phyloP scores from a whole-genome alignment of 2,329 filamentous ascomycete species.

The Ceratocystis alfenasii region DNA sequence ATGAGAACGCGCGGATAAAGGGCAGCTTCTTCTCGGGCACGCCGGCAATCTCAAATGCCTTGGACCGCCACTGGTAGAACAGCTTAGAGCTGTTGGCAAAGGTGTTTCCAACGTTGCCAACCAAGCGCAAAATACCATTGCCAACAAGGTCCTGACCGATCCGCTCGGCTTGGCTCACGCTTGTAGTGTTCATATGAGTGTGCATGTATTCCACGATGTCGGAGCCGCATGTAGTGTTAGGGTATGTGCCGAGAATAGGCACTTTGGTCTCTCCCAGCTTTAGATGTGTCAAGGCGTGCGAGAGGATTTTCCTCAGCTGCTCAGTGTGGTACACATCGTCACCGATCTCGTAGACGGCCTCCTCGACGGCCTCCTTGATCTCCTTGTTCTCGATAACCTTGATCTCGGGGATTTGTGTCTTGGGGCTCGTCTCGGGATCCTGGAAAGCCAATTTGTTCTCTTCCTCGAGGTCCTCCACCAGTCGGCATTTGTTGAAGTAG shows the following conservation, averaged over 20 bases:
- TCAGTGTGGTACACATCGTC: conserved; percentile 77
- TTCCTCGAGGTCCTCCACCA: conserved; percentile 93
- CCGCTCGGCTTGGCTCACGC: conserved; percentile 79
- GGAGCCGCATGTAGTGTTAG: conserved; percentile 79
- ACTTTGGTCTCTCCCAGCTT: conserved; percentile 87
- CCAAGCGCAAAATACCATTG: conserved; percentile 74
- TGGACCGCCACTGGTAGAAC: conserved; percentile 94
- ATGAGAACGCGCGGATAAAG: conserved; percentile 61
- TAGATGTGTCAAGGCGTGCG: conserved; percentile 75
- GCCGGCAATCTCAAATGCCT: conserved; percentile 77
- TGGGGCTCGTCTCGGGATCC: conserved; percentile 62
- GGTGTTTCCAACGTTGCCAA: conserved; percentile 87
- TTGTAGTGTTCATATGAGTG: conserved; percentile 70
- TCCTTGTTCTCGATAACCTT: conserved; percentile 64
- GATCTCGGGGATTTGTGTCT: conserved; percentile 65
- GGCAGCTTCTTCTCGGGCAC: conserved; percentile 76
- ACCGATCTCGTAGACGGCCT: conserved; percentile 77
- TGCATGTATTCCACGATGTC: conserved; percentile 96
- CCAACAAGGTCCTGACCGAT: conserved; percentile 88
- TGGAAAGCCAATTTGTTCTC: conserved; percentile 98
- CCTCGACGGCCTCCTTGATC: conserved; percentile 56
- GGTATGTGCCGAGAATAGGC: conserved; percentile 85
- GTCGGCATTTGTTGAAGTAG: conserved; percentile 97
- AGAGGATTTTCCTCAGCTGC: conserved; percentile 79
- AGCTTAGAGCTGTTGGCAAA: conserved; percentile 97